Conservation (phyloP, 2,329 filamentous ascomycete species). For the Xenoacremonium recifei region DNA sequence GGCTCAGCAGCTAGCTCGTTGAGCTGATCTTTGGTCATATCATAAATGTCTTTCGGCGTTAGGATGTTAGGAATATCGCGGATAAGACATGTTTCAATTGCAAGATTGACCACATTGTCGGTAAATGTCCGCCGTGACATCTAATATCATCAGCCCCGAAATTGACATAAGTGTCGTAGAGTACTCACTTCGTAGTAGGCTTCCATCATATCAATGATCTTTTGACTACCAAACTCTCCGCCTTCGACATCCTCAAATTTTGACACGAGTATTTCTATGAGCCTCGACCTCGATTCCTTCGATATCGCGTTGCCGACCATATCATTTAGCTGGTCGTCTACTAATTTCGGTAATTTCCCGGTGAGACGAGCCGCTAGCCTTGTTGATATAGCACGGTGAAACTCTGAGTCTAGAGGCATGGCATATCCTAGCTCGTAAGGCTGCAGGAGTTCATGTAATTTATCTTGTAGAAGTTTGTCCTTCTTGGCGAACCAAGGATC, state of each 20-base stretch:
- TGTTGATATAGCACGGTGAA: constrained; percentile 16
- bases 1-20: neutral
- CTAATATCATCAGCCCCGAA: constrained; percentile 20
- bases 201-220: constrained; percentile 43
- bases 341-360: constrained; percentile 15
- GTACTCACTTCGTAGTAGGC: constrained; percentile 41
- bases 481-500: constrained; percentile 35
- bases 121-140: constrained; percentile 41
- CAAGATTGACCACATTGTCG: constrained; percentile 45
- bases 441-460: constrained; percentile 38
- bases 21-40: neutral
- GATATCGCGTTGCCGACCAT: constrained; percentile 25
- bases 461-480: constrained; percentile 25
- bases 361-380: constrained; percentile 8
- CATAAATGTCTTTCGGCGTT: neutral
- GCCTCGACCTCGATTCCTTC: neutral
- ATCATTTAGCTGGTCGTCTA: too few relatives aligned
- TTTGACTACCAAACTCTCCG: constrained; percentile 34
- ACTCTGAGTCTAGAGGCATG: constrained; percentile 28
- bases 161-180: too few relatives aligned
- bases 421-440: constrained; percentile 34
- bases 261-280: constrained; percentile 10
- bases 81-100: constrained; percentile 46
- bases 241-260: constrained; percentile 9
- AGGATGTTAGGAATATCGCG: neutral